Conservation (phyloP, 2,329 filamentous ascomycete genomes). For the Sarocladium strictum region DNA sequence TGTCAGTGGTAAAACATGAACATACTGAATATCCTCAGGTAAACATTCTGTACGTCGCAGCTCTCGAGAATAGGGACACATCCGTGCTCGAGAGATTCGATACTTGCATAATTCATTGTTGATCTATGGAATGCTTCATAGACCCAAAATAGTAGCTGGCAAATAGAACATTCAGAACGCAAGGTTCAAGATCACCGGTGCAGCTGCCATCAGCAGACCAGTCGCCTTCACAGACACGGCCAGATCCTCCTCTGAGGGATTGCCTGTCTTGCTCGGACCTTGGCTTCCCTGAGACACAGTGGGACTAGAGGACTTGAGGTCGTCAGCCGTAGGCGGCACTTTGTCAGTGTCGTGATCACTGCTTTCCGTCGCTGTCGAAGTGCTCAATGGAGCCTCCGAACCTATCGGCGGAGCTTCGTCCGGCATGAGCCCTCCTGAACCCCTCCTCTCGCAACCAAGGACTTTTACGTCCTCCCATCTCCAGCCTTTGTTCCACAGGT, state of each 20-base stretch:
- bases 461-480: conserved; percentile 25
- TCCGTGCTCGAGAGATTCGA: no score
- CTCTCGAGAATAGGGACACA: no score
- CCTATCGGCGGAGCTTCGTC: conserved; percentile 10
- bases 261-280: background rate
- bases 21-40: no score
- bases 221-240: background rate
- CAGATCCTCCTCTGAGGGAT: background rate
- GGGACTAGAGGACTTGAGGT: no score
- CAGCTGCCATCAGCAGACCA: background rate
- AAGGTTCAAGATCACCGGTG: no score
- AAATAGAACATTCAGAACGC: background rate
- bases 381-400: background rate
- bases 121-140: no score
- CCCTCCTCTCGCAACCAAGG: conserved; percentile 19
- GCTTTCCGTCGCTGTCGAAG: background rate
- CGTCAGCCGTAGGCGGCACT: no score
- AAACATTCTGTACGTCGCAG: no score
- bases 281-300: background rate
- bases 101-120: no score
- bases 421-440: background rate
- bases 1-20: no score
- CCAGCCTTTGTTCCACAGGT: conserved; percentile 21
- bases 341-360: background rate
- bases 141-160: background rate